Evolutionary conservation across 441 rosid genomes (phyloP), one percentile per base, ranked within the genome.

Genomic region (Syzygium syzygioides): DNA sequence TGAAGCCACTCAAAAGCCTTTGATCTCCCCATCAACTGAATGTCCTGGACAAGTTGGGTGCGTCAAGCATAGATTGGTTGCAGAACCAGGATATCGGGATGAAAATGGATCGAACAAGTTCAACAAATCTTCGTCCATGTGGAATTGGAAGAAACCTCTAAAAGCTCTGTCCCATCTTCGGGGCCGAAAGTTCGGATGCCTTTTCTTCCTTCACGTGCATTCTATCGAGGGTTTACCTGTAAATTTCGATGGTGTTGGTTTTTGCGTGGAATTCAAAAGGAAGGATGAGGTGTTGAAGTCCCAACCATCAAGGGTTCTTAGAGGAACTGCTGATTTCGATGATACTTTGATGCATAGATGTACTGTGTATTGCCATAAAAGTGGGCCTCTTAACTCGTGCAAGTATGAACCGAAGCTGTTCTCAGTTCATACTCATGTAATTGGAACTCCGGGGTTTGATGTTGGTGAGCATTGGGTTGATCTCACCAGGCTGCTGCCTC

Each of bases 81-180:
- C 85, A 20, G 88, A 90, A 55, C 89, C 89, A 4, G 85, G 86
- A 91, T 84, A 85, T 85, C 37, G 45, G 41, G 87, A 90, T 79
- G 90, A 90, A 85, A 89, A 53, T 86, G 88, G 79, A 68, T 62
- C 55, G 80, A 88, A 37, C 26, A 93, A 92, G 93, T 92, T 90
- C 84, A 94, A 93, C 93, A 96, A 93, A 92, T 87, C 93, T 0
- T 91, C 91, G 6, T 92, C 93, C 4, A 25, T 87, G 14, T 94
- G 98, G 97, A 94, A 92, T 86, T 97, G 98, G 98, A 97, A 96
- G 97, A 97, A 94, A 60, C 95, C 98, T 26, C 89, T 95, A 86
- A 95, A 95, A 91, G 97, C 96, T 41, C 90, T 96, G 89, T 90
- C 95, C 79, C 96, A 95, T 91, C 92, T 95, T 76, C 86, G 95